phyloP scores from a whole-genome alignment of 2,329 filamentous ascomycete species.

The Neofusicoccum umdonicola region DNA sequence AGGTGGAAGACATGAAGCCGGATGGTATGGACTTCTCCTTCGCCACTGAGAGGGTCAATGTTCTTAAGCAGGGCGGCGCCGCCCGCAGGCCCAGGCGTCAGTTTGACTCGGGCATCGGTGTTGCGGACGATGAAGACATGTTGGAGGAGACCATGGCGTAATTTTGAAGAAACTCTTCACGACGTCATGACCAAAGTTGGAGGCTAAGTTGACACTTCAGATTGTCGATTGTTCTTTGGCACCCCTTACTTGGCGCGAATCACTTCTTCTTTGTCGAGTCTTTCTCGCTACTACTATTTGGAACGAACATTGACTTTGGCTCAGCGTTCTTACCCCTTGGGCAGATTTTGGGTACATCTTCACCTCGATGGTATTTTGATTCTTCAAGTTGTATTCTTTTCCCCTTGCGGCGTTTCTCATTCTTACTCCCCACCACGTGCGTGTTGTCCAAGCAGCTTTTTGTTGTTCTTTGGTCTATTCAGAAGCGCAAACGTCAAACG shows the following conservation, averaged over 20 bases:
- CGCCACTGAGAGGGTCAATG: slow-evolving; percentile 31
- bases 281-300: neutral
- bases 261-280: neutral
- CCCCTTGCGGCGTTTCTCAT: neutral
- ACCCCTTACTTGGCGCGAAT: neutral
- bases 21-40: slow-evolving; percentile 32
- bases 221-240: slow-evolving; percentile 5
- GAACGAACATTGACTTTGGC: neutral
- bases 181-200: neutral
- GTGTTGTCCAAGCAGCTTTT: neutral
- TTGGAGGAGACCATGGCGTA: slow-evolving; percentile 14
- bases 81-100: slow-evolving; percentile 24
- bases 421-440: neutral
- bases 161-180: neutral
- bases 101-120: slow-evolving; percentile 35
- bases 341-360: neutral
- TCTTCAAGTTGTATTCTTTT: slow-evolving; percentile 6
- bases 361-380: neutral
- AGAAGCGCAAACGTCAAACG: neutral
- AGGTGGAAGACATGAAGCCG: slow-evolving; percentile 33
- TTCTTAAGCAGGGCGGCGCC: slow-evolving; percentile 29
- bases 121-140: slow-evolving; percentile 26
- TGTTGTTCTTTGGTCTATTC: neutral
- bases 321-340: neutral
- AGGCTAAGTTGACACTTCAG: neutral